Percentiles rank a stretch among this genome's conserved stretches.
These are phyloP conservation scores for Daldinia decipiens DNA, from an alignment of 495 filamentous ascomycete species.

Conservation along the genomic window DNA sequence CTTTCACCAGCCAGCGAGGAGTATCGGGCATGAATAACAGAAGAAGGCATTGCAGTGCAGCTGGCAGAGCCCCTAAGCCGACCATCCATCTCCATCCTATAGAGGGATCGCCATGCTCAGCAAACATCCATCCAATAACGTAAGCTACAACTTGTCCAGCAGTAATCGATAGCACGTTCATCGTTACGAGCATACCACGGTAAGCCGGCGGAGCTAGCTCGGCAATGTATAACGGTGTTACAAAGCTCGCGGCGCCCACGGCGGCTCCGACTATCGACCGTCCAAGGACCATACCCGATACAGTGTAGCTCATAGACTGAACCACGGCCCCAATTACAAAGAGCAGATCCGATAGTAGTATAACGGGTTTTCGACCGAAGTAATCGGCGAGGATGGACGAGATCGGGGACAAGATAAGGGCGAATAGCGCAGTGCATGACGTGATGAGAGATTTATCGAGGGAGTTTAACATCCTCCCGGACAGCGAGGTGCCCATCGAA, in stretches of 20 bases:
- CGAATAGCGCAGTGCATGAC: conserved; percentile 81
- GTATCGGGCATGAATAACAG: conserved; percentile 82
- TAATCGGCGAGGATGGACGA: conserved; percentile 79
- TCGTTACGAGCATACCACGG: conserved; percentile 79
- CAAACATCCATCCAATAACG: conserved; percentile 74
- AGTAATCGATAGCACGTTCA: conserved; percentile 83
- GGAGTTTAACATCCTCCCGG: conserved; percentile 69
- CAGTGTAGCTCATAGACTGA: conserved; percentile 72
- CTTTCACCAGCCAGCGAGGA: conserved; percentile 85
- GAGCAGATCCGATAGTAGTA: conserved; percentile 79
- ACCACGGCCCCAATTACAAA: conserved; percentile 79
- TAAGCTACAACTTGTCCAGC: conserved; percentile 89
- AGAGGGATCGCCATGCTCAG: conserved; percentile 57
- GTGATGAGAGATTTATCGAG: conserved; percentile 88
- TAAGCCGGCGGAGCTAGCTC: conserved; percentile 81
- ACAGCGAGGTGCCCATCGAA: conserved; percentile 80
- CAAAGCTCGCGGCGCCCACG: conserved; percentile 83
- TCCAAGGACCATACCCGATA: conserved; percentile 79
- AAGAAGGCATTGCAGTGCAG: conserved; percentile 72
- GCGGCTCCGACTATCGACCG: conserved; percentile 82
- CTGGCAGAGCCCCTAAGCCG: conserved; percentile 82
- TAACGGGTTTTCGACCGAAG: conserved; percentile 77
- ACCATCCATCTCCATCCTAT: conserved; percentile 91
- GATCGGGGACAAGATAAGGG: conserved; percentile 79
- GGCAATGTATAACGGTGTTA: conserved; percentile 86